phyloP scores from a whole-genome alignment of 176 grass and related monocot genomes.

The Ensete glaucum region DNA sequence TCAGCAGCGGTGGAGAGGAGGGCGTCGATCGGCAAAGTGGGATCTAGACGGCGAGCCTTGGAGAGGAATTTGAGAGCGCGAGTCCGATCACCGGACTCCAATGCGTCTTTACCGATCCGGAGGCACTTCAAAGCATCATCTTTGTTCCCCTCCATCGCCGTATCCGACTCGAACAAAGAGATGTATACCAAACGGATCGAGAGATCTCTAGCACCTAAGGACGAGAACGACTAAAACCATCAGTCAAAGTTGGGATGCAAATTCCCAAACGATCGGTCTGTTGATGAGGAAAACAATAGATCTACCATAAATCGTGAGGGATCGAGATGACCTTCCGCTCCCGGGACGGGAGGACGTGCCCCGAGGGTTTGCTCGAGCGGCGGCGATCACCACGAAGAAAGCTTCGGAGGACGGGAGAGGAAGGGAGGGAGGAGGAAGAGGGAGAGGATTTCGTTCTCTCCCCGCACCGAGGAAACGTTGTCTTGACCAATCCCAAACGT shows the following conservation, averaged over 20 bases:
- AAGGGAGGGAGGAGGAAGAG: background rate
- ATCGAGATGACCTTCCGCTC: background rate
- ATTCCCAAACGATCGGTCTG: no score
- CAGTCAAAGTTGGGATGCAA: background rate
- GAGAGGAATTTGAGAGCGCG: constrained; percentile 75
- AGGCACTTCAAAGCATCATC: constrained; percentile 85
- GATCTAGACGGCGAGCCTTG: constrained; percentile 89
- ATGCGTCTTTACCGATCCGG: constrained; percentile 61
- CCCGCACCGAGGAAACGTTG: background rate
- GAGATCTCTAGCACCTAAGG: background rate
- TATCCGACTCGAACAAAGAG: background rate
- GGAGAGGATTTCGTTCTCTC: background rate
- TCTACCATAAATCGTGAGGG: background rate
- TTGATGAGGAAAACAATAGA: background rate
- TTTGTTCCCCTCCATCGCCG: constrained; percentile 89
- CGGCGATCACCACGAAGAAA: background rate
- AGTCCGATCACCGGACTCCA: constrained; percentile 45
- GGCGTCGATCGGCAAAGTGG: constrained; percentile 53
- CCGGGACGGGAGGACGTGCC: background rate
- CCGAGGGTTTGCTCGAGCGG: background rate
- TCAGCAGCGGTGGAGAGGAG: constrained; percentile 35
- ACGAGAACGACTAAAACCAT: background rate
- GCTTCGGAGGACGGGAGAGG: background rate
- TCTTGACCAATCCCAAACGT: background rate
- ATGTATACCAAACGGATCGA: background rate